These are phyloP conservation scores for Heterobasidion occidentale DNA, from an alignment of 1,284 basidiomycete species.

Conservation along the genomic window DNA sequence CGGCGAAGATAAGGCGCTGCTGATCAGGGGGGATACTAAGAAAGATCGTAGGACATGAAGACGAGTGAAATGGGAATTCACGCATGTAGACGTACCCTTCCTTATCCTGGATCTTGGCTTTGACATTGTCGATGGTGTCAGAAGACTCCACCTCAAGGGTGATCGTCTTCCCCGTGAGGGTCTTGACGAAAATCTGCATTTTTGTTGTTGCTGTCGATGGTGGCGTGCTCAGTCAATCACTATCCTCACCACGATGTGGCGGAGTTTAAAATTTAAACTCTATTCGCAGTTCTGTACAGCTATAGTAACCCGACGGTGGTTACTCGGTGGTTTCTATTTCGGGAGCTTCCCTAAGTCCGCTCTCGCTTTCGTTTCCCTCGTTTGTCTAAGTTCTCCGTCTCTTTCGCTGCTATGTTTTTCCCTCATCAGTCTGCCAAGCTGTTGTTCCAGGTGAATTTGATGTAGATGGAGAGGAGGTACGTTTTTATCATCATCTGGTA, in stretches of 20 bases:
- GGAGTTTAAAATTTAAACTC: constrained; percentile 4
- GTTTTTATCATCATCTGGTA: no score
- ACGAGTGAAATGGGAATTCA: background rate
- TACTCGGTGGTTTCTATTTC: background rate
- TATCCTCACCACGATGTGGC: background rate
- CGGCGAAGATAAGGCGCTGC: constrained; percentile 93
- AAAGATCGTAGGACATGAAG: constrained; percentile 1
- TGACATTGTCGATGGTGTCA: constrained; percentile 98
- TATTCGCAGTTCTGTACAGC: constrained; percentile 32
- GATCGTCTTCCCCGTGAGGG: constrained; percentile 97
- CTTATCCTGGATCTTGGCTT: constrained; percentile 93
- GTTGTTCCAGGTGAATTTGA: no score
- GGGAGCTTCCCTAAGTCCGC: background rate
- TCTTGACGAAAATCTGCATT: constrained; percentile 96
- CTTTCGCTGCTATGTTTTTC: no score
- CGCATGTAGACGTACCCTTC: constrained; percentile 55
- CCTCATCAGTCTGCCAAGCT: no score
- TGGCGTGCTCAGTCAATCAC: background rate
- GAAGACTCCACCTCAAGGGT: constrained; percentile 96
- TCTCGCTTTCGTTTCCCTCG: background rate
- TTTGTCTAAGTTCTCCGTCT: no score
- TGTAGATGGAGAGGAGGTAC: no score
- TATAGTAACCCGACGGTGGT: constrained; percentile 1
- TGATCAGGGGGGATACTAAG: constrained; percentile 85
- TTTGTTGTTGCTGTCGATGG: constrained; percentile 15